phyloP scores from a whole-genome alignment of 176 grass and related monocot species.

The Oropetium thomaeum region DNA sequence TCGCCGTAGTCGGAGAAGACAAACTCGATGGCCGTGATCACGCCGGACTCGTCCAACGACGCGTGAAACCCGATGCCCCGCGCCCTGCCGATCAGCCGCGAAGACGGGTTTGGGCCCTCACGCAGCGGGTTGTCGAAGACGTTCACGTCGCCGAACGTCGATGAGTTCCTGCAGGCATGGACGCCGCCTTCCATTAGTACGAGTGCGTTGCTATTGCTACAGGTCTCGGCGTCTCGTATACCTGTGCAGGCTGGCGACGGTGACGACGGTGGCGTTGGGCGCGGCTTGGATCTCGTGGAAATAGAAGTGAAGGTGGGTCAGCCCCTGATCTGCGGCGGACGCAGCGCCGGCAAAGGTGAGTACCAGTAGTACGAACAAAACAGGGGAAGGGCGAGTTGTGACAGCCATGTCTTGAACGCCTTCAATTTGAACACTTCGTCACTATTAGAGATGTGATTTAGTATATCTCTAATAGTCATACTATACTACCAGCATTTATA shows the following conservation, averaged over 20 bases:
- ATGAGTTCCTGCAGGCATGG: slow-evolving; percentile 30
- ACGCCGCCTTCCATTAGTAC: too few species aligned
- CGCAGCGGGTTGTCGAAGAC: slow-evolving; percentile 53
- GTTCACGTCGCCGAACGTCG: slow-evolving; percentile 50
- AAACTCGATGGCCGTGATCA: slow-evolving; percentile 37
- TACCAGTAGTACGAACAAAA: neutral
- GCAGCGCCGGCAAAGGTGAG: neutral
- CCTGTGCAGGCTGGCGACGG: slow-evolving; percentile 30
- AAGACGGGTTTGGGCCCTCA: slow-evolving; percentile 37
- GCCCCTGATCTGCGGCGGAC: neutral
- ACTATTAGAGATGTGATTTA: too few species aligned
- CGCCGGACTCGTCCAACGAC: slow-evolving; percentile 36
- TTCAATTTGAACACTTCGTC: neutral
- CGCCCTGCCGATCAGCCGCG: slow-evolving; percentile 45
- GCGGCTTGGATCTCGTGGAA: slow-evolving; percentile 57
- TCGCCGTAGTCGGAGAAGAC: slow-evolving; percentile 46
- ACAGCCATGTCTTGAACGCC: slow-evolving; percentile 10
- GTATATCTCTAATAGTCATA: too few species aligned
- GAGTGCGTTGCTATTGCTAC: neutral
- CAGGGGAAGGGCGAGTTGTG: neutral
- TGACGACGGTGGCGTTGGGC: slow-evolving; percentile 43
- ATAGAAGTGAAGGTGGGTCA: slow-evolving; percentile 67
- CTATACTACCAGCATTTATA: neutral
- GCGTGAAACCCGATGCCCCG: slow-evolving; percentile 52
- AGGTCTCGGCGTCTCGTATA: neutral